phyloP scores from a whole-genome alignment of 2,329 filamentous ascomycete species.

The Lasiodiplodia gonubiensis region DNA sequence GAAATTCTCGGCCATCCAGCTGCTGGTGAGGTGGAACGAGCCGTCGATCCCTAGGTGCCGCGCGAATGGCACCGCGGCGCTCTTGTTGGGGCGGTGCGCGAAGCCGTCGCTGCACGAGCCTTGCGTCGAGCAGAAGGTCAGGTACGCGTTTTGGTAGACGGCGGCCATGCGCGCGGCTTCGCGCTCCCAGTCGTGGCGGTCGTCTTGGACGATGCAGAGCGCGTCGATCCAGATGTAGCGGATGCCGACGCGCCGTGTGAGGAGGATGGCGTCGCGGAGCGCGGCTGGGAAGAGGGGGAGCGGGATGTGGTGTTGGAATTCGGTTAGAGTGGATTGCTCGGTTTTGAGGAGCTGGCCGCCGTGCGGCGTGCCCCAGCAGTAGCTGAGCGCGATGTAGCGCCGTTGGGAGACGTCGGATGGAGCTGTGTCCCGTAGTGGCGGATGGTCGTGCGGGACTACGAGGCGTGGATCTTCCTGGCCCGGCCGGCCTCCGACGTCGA shows the following conservation, averaged over 20 bases:
- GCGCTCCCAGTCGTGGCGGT: conserved; percentile 10
- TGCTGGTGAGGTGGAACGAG: neutral
- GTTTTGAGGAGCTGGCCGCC: neutral
- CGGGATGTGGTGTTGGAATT: neutral
- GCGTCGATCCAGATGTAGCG: conserved; percentile 32
- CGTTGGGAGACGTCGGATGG: neutral
- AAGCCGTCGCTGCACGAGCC: neutral
- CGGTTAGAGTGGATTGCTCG: neutral
- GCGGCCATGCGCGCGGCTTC: conserved; percentile 15
- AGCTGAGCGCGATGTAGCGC: conserved; percentile 12
- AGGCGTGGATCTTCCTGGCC: neutral
- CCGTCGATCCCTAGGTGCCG: neutral
- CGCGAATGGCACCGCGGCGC: neutral
- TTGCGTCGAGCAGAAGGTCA: neutral
- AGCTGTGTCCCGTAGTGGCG: neutral
- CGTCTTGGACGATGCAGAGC: conserved; percentile 32
- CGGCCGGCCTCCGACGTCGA: neutral
- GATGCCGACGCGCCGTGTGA: neutral
- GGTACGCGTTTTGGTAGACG: conserved; percentile 14
- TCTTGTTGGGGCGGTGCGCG: neutral
- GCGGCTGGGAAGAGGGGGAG: neutral
- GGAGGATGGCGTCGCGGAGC: conserved; percentile 27
- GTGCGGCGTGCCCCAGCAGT: conserved; percentile 10
- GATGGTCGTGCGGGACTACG: neutral
- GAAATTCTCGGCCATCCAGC: neutral